Percentiles rank a stretch among this genome's conserved stretches.
Conservation (phyloP, 2,329 filamentous ascomycete species). For the Fusarium dimerum region DNA sequence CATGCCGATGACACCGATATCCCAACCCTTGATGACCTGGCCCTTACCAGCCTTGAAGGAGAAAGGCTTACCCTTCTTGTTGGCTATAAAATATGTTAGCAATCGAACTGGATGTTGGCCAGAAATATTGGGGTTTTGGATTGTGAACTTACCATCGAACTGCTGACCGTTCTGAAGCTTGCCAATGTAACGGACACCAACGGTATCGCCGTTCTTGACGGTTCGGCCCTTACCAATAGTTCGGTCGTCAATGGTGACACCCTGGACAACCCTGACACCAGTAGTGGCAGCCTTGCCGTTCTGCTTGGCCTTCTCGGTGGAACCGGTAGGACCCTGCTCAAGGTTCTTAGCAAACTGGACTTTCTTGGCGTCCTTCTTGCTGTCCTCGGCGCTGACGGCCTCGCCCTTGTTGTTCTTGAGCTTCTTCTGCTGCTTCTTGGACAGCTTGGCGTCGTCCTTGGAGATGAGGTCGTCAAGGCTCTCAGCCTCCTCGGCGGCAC, state of each 20-base stretch:
- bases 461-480: slow-evolving; percentile 82
- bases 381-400: slow-evolving; percentile 64
- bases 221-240: slow-evolving; percentile 83
- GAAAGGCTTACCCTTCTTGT: slow-evolving; percentile 99
- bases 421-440: slow-evolving; percentile 98
- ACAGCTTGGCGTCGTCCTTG: slow-evolving; percentile 77
- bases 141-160: slow-evolving; percentile 76
- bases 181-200: slow-evolving; percentile 97
- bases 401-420: slow-evolving; percentile 98
- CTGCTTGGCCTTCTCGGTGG: slow-evolving; percentile 50
- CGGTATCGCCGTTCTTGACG: slow-evolving; percentile 86
- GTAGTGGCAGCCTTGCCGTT: slow-evolving; percentile 47
- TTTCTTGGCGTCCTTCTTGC: slow-evolving; percentile 74
- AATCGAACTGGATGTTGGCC: neutral
- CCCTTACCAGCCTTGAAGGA: slow-evolving; percentile 91
- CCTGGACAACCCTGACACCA: slow-evolving; percentile 78
- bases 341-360: slow-evolving; percentile 99
- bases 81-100: slow-evolving; percentile 58
- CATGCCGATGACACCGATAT: slow-evolving; percentile 92
- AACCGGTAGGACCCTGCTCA: slow-evolving; percentile 89
- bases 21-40: slow-evolving; percentile 99
- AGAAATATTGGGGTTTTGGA: neutral
- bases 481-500: slow-evolving; percentile 73
- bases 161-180: slow-evolving; percentile 94
- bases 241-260: slow-evolving; percentile 93